Percentiles rank a stretch among this genome's conserved stretches.
Conservation (phyloP, 768 basidiomycete genomes). For the Rhodotorula kratochvilovae region DNA sequence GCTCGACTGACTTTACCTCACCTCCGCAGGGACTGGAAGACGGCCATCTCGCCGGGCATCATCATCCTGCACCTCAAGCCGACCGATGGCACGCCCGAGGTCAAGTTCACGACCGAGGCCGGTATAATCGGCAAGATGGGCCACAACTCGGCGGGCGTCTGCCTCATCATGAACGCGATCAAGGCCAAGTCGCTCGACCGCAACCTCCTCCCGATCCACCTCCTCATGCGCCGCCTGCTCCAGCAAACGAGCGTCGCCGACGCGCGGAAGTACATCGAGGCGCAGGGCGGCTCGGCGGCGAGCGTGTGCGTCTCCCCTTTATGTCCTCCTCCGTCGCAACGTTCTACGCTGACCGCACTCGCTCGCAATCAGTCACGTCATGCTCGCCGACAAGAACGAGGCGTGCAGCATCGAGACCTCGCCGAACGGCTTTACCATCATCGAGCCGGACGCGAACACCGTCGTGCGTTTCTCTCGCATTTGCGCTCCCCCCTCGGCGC, state of each 20-base stretch:
- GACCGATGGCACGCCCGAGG: not conserved
- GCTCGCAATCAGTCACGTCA: slow-evolving; percentile 7
- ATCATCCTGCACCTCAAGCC: slow-evolving; percentile 12
- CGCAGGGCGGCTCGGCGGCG: not conserved
- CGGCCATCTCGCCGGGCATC: not conserved
- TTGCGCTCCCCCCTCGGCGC: too few species aligned
- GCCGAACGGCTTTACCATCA: not conserved
- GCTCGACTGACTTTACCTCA: too few species aligned
- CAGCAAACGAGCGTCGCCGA: not conserved
- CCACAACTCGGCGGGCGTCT: slow-evolving; percentile 8
- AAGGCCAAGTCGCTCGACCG: not conserved
- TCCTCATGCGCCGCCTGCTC: slow-evolving; percentile 15
- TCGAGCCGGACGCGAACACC: slow-evolving; percentile 8
- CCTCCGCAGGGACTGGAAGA: slow-evolving; percentile 12
- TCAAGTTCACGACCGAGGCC: slow-evolving; percentile 1
- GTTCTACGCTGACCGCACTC: too few species aligned
- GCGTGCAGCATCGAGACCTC: slow-evolving; percentile 5
- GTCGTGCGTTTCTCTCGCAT: not conserved
- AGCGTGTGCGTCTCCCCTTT: not conserved
- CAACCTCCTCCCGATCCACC: slow-evolving; percentile 17
- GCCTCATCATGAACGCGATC: slow-evolving; percentile 9
- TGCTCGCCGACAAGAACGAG: not conserved
- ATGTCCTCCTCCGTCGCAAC: too few species aligned
- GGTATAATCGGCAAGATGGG: slow-evolving; percentile 7
- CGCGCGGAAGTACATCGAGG: not conserved